Base-by-base conservation (phyloP, 257 asterid species). In the Solanum chaucha region DNA sequence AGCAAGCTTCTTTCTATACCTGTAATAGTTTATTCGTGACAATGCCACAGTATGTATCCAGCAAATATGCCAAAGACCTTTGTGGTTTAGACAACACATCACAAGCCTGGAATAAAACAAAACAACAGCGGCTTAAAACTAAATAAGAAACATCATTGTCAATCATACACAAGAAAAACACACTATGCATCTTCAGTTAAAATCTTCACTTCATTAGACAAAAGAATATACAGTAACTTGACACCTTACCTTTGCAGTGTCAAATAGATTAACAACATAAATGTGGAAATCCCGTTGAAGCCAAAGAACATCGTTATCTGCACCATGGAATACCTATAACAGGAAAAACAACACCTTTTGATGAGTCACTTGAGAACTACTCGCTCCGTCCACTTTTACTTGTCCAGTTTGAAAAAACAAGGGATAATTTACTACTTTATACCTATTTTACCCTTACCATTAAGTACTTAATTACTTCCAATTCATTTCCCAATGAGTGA, bases 251-350 rank as follows among this genome's bases (percentile, higher is more conserved):
- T 97, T 95, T 68, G 98, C 98, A 1, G 99, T 97, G 91, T 97
- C 99, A 88, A 97, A 97, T 89, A 95, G 89, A 90, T 94, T 95
- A 87, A 97, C 99, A 88, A 97, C 95, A 89, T 97, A 97, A 75
- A 97, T 91, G 90, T 97, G 99, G 88, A 94, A 97, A 89, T 97
- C 99, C 87, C 99, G 93, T 93, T 97, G 98, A 84, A 97, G 98
- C 99, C 99, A 97, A 88, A 97, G 94, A 87, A 97, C 91, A 91
- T 97, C 99, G 92, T 92, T 95, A 91, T 97, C 99, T 87, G 99
- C 98, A 86, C 99, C 99, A 90, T 97, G 99, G 90, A 97, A 94
- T 84, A 97, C 98, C 99, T 97, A 92, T 85, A 87, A 14, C 90
- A 92, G 65, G 80, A 35, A 30, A 81, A 81, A 28, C 28, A 1